Evolutionary conservation across 805 yeast genomes (phyloP).

Genomic region (Naumovozyma baii): DNA sequence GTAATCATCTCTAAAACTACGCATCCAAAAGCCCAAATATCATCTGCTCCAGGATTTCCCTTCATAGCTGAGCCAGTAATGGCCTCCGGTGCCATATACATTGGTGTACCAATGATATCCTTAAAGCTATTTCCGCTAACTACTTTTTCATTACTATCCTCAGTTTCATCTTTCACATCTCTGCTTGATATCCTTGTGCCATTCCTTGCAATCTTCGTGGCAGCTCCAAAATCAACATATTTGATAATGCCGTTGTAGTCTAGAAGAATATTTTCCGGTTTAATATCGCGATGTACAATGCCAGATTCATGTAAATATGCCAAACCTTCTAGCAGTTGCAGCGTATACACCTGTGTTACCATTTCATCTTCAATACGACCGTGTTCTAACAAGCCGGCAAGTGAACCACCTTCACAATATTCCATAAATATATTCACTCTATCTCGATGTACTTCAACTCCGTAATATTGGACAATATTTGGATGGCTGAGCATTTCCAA

Average conservation of each 20-base stretch:
- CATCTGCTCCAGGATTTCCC: conserved; percentile 39
- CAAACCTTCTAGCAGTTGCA: conserved; percentile 90
- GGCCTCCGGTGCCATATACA: conserved; percentile 98
- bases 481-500: conserved; percentile 93
- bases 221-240: conserved; percentile 96
- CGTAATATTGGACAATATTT: conserved; percentile 90
- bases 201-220: conserved; percentile 69
- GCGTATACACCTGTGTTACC: conserved; percentile 79
- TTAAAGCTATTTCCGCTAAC: conserved; percentile 18
- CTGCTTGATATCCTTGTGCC: conserved; percentile 31
- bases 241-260: conserved; percentile 91
- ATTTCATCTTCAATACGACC: conserved; percentile 94
- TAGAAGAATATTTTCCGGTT: conserved; percentile 84
- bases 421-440: conserved; percentile 95
- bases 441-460: conserved; percentile 95
- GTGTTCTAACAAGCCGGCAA: conserved; percentile 74
- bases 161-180: conserved; percentile 1
- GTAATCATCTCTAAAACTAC: conserved; percentile 95
- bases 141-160: background rate
- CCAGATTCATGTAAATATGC: conserved; percentile 92
- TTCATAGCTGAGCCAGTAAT: conserved; percentile 60
- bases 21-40: conserved; percentile 96
- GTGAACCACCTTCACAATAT: conserved; percentile 90
- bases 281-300: conserved; percentile 92
- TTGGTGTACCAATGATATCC: conserved; percentile 78